Base-by-base conservation (phyloP, 129 eudicot genomes). In the Deinandra increscens region DNA sequence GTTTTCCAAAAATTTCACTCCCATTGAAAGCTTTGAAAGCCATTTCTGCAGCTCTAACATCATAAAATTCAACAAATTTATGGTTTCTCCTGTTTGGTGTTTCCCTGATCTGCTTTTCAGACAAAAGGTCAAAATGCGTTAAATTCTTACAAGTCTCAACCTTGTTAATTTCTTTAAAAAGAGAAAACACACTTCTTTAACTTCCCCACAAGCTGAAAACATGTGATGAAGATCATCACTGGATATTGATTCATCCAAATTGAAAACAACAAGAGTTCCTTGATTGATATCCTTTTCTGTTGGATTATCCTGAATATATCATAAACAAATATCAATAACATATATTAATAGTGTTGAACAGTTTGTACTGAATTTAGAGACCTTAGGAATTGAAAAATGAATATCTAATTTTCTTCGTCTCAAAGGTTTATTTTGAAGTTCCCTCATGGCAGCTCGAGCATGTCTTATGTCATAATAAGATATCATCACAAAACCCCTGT, bases 321-420 rank as follows among this genome's bases (percentile, higher is more conserved):
- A 74, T 34, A 64, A 23, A 78, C 42, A 29, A 26, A 38, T 44
- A 10, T 11, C 60, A 67, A 50, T 31, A 48, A 4, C 3, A 14
- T 20, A 42, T 22, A 54, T 12, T 12, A 39, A 9, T 36, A 58
- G 31, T 26, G 31, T 26, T 34, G 45, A 34, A 34, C 6, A 5
- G 34, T n/a, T 12, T 6, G 31, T 26, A 71, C 4, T 41, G 49
- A 5, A 43, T 41, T 8, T 55, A 50, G 82, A 56, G 46, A 91
- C 98, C 96, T 91, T 91, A 2, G 98, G 98, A 68, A 91, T 91
- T 4, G 98, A 91, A 80, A 88, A 91, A 84, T 91, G 98, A 70
- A 91, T 91, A 75, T 91, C 98, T 60, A 91, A 86, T 74, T 86
- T 88, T 70, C 98, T 84, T 81, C 96, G 67, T 68, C 98, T 80